Base-by-base conservation (phyloP, 2,329 filamentous ascomycete genomes). In the Colletotrichum sublineola region DNA sequence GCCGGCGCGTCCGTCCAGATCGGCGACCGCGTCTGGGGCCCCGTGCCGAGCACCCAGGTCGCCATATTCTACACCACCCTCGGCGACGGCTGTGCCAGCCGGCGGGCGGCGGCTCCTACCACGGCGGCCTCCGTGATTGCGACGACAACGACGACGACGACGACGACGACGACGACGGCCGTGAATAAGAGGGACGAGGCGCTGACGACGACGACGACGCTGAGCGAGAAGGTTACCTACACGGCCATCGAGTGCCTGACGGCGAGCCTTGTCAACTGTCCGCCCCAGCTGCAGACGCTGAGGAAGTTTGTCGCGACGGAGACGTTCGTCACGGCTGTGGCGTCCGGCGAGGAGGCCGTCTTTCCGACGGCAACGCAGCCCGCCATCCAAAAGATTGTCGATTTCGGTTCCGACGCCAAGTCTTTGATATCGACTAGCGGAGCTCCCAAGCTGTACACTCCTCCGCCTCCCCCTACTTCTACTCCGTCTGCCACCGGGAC, bases 1-100 rank as follows among this genome's bases (percentile, higher is more conserved):
- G 87, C 87, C 5, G 89, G 88, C 1, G 88, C 87, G 0, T 86
- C 85, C 0, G 75, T 90, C 0, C 82, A 79, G 2, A 62, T 89
- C 5, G 79, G 78, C 1, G 74, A 75, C 0, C 75, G 84, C 18
- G 85, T 83, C 0, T 91, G 86, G 86, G 89, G 88, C 0, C 87
- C 87, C 0, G 77, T 81, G 0, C 83, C 86, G 0, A 76, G 79
- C 29, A 86, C 84, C 0, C 82, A 84, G 14, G 81, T 85, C 3
- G 85, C 88, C 0, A 80, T 91, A 52, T 90, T 83, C 74, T 88
- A 85, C 75, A 90, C 88, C 0, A 87, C 85, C 0, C 75, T 90
- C 0, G 81, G 81, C 0, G 80, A 83, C 36, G 78, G 78, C 2
- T 89, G 87, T 29, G 64, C 68, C 5, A 53, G 42, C 3, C 20